Evolutionary conservation across 2,329 filamentous ascomycete genomes (phyloP).

Genomic region (Fusarium equiseti): DNA sequence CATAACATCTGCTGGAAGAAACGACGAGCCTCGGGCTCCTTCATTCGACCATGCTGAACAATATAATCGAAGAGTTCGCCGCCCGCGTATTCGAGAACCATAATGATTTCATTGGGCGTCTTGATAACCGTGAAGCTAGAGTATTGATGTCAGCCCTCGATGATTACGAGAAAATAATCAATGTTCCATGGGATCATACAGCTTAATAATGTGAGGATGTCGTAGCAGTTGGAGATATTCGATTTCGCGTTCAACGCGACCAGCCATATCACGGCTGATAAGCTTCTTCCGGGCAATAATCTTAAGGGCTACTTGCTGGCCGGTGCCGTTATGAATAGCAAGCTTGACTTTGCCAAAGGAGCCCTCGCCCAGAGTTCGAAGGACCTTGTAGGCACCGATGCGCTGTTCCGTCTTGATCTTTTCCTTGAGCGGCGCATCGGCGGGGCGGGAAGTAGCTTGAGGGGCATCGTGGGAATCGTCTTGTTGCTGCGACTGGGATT

Average conservation of each 20-base stretch:
- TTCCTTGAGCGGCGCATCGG: slow-evolving; percentile 54
- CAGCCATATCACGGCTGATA: slow-evolving; percentile 97
- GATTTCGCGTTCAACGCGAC: slow-evolving; percentile 96
- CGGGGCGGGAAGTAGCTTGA: slow-evolving; percentile 48
- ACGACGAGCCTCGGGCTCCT: slow-evolving; percentile 90
- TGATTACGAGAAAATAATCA: not conserved
- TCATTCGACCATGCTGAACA: slow-evolving; percentile 91
- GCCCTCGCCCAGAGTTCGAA: slow-evolving; percentile 92
- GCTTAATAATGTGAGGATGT: slow-evolving; percentile 98
- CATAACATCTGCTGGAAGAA: slow-evolving; percentile 99
- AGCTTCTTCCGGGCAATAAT: slow-evolving; percentile 97
- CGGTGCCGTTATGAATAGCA: slow-evolving; percentile 89
- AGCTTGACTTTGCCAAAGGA: slow-evolving; percentile 99
- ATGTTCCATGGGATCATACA: slow-evolving; percentile 66
- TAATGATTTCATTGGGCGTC: slow-evolving; percentile 93
- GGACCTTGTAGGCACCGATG: slow-evolving; percentile 90
- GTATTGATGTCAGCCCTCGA: slow-evolving; percentile 13
- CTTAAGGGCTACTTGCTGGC: slow-evolving; percentile 96
- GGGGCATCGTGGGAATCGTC: slow-evolving; percentile 43
- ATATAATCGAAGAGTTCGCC: slow-evolving; percentile 98
- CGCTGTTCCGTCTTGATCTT: slow-evolving; percentile 79
- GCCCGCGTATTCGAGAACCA: slow-evolving; percentile 98
- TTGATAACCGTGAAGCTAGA: slow-evolving; percentile 94
- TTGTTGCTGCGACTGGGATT: slow-evolving; percentile 43
- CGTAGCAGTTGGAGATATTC: slow-evolving; percentile 95